These are phyloP conservation scores for Prunus yedoensis DNA, from an alignment of 331 rosid species.

Conservation along the genomic window DNA sequence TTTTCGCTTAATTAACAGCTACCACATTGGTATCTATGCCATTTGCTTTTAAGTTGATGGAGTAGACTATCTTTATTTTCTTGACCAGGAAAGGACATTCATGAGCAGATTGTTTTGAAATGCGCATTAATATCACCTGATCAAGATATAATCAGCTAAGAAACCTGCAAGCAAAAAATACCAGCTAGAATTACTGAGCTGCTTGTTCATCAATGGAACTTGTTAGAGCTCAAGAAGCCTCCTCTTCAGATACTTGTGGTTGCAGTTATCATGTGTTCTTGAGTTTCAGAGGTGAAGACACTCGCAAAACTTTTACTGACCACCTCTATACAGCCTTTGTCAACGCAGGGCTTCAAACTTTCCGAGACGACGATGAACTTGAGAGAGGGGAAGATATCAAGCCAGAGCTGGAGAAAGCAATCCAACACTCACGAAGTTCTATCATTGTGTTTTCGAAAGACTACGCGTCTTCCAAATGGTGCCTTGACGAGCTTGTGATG, in stretches of 20 bases:
- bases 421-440: neutral
- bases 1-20: too few relatives aligned
- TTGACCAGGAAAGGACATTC: too few relatives aligned
- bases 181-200: too few relatives aligned
- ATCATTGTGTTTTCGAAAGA: neutral
- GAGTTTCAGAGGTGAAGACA: slow-evolving; percentile 6
- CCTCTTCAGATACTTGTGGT: neutral
- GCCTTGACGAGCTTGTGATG: neutral
- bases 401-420: neutral
- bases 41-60: too few relatives aligned
- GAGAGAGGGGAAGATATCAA: too few relatives aligned
- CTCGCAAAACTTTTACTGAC: neutral
- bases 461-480: neutral
- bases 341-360: neutral
- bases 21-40: too few relatives aligned
- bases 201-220: neutral
- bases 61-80: too few relatives aligned
- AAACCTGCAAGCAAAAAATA: too few relatives aligned
- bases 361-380: neutral
- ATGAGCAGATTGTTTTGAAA: too few relatives aligned
- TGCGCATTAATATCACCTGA: too few relatives aligned
- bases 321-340: neutral
- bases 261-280: neutral
- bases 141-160: too few relatives aligned
- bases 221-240: neutral